A percentile compares a stretch with the other conserved stretches of the same genome.
These are phyloP conservation scores for Nakazawaea molendinolei DNA, from an alignment of 805 yeast species.

Conservation along the genomic window DNA sequence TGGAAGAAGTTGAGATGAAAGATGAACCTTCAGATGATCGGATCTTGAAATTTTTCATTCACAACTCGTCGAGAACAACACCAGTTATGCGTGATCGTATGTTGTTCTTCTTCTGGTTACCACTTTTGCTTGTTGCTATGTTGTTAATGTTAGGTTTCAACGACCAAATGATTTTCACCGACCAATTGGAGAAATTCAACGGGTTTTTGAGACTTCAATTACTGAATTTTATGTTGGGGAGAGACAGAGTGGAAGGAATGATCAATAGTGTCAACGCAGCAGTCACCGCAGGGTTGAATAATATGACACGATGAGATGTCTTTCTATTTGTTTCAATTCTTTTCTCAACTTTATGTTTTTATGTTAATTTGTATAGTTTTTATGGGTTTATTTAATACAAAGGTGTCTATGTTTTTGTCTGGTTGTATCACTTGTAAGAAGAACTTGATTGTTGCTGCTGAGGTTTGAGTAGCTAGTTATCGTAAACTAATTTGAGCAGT, in stretches of 20 bases:
- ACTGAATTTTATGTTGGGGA: conserved; percentile 47
- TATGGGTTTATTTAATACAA: neutral
- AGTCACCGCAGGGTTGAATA: conserved; percentile 21
- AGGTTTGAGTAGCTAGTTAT: no score
- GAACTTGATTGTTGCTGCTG: no score
- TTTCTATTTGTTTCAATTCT: neutral
- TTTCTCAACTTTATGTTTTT: neutral
- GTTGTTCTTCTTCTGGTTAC: conserved; percentile 89
- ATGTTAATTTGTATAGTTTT: neutral
- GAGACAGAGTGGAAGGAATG: conserved; percentile 40
- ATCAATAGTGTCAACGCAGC: conserved; percentile 36
- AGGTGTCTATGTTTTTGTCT: no score
- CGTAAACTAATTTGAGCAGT: no score
- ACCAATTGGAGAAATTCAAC: conserved; percentile 24
- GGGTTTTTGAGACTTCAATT: conserved; percentile 34
- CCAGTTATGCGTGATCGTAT: conserved; percentile 67
- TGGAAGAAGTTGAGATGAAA: conserved; percentile 1
- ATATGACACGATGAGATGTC: conserved; percentile 2
- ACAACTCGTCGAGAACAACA: conserved; percentile 32
- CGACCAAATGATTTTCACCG: conserved; percentile 11
- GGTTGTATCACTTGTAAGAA: no score
- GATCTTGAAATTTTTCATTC: conserved; percentile 17
- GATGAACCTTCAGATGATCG: conserved; percentile 13
- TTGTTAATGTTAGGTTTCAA: conserved; percentile 27
- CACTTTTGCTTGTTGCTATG: conserved; percentile 54